Base-by-base conservation (phyloP, 768 basidiomycete species). In the Xerocomellus intermedius region DNA sequence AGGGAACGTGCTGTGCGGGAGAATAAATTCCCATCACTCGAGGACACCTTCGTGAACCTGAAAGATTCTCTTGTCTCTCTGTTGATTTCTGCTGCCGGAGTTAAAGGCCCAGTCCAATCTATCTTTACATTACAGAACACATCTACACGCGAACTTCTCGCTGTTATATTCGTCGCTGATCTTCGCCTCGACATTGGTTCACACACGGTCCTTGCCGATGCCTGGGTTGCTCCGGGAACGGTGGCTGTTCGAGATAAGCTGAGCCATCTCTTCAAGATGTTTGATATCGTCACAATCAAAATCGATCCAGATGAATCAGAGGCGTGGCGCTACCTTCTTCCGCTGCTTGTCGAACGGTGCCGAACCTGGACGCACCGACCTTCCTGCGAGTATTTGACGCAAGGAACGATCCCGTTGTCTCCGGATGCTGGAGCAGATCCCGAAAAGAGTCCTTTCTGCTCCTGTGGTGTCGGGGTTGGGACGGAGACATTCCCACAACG, bases 291-390 rank as follows among this genome's bases (percentile, higher is more conserved):
- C 16, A 21, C 32, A 17, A 57, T 69, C 36, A 57, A 55, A 42
- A 33, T 64, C 0, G 60, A 65, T 32, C 13, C 33, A n/a, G 42
- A 60, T 17, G 67, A 68, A 54, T 42, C 52, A 28, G 57, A 57
- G 24, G 74, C 73, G 1, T 85, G 82, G 84, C 77, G 77, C 44
- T 71, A 77, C 50, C 73, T 83, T 26, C 64, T 85, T 2, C 83
- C 82, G 5, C 69, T 71, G 8, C 60, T 81, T 30, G 75, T 74
- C 3, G 84, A 85, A 62, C 76, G 81, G 37, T 82, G 82, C 54
- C 76, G 81, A 24, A 73, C 69, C 0, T 85, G 83, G 83, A 60
- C 65, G 9, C 84, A 86, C 62, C 60, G 54, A 16, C 35, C 62
- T 3, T 65, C 65, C 17, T 85, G 84, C 70, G 79, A 81, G 64